phyloP scores from a whole-genome alignment of 495 filamentous ascomycete genomes.

The Choiromyces venosus region DNA sequence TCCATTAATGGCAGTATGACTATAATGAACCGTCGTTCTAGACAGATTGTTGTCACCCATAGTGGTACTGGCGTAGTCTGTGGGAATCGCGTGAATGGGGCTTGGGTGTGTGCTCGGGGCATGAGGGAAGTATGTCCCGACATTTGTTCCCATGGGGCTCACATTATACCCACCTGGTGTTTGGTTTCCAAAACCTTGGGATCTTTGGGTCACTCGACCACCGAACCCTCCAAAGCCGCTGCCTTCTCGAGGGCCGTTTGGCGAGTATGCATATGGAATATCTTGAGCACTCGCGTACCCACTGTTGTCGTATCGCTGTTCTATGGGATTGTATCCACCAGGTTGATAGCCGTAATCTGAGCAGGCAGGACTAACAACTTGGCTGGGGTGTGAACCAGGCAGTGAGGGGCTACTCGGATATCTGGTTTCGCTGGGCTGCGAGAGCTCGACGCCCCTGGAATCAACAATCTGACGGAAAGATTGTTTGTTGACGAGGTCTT shows the following conservation, averaged over 20 bases:
- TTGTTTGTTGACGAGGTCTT: constrained; percentile 58
- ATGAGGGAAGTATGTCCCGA: not conserved
- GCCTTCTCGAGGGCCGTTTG: not conserved
- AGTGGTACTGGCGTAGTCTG: not conserved
- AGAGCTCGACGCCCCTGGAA: constrained; percentile 47
- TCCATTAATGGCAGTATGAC: not conserved
- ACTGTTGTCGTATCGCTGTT: not conserved
- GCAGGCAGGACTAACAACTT: not conserved
- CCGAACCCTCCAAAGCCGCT: not conserved
- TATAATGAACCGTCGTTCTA: not conserved
- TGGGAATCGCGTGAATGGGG: not conserved
- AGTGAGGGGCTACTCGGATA: constrained; percentile 24
- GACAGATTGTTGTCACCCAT: not conserved
- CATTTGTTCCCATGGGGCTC: not conserved
- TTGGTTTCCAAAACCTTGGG: not conserved
- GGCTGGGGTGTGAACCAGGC: constrained; percentile 39
- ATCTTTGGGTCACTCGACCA: not conserved
- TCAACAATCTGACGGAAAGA: constrained; percentile 68
- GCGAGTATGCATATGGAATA: constrained; percentile 3
- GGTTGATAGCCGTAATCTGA: not conserved
- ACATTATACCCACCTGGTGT: not conserved
- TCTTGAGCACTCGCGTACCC: not conserved
- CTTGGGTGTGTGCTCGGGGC: not conserved
- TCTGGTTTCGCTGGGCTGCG: constrained; percentile 31
- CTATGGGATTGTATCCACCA: not conserved